phyloP scores from a whole-genome alignment of 176 grass and related monocot genomes.

The Avena sativa region DNA sequence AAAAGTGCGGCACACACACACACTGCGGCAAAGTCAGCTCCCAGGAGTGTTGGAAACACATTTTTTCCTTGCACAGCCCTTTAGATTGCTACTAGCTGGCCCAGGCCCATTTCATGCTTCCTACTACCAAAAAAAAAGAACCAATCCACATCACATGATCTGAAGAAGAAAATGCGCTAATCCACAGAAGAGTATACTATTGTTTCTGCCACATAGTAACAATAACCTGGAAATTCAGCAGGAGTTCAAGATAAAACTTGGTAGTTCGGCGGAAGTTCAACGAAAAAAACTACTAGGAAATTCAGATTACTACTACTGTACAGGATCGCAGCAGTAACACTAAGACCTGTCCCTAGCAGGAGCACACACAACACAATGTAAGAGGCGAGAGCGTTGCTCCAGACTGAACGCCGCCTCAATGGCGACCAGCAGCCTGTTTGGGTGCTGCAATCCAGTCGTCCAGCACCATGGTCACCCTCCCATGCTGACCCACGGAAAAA shows the following conservation, averaged over 20 bases:
- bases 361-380: background rate
- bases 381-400: background rate
- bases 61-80: no score
- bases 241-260: background rate
- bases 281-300: background rate
- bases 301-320: background rate
- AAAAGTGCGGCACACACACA: no score
- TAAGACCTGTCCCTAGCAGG: background rate
- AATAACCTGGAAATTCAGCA: background rate
- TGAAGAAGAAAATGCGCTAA: background rate
- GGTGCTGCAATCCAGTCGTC: slow-evolving; percentile 39
- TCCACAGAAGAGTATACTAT: background rate
- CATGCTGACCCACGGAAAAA: background rate
- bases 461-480: slow-evolving; percentile 18
- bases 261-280: background rate
- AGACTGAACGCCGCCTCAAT: background rate
- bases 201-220: background rate
- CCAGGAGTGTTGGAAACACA: no score
- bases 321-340: background rate
- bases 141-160: background rate
- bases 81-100: no score
- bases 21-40: no score
- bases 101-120: no score
- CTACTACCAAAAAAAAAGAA: background rate
- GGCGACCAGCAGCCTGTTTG: background rate